Evolutionary conservation across 306 rosid genomes (phyloP).

Genomic region (Dalbergia cochinchinensis): DNA sequence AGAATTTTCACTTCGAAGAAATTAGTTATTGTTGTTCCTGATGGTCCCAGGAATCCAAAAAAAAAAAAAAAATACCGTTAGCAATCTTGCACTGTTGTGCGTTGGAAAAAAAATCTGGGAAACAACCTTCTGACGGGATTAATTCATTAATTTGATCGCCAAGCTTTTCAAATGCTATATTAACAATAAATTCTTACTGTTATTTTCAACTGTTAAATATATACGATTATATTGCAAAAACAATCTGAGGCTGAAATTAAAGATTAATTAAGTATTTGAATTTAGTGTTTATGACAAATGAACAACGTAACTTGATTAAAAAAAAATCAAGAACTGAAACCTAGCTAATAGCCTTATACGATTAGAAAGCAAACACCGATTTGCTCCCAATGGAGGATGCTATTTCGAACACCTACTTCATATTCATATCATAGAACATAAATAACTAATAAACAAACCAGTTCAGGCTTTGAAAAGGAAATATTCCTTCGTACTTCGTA

Average conservation of each 20-base stretch:
- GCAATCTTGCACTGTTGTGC: background rate
- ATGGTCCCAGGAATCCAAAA: too few relatives aligned
- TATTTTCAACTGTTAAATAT: background rate
- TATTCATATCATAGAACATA: background rate
- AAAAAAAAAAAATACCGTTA: background rate
- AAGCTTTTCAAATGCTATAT: too few relatives aligned
- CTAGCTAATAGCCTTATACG: background rate
- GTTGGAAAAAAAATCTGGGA: too few relatives aligned
- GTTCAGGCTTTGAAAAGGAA: slow-evolving; percentile 25
- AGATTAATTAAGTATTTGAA: background rate
- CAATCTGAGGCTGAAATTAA: background rate
- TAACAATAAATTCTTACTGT: too few relatives aligned
- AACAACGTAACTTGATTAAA: background rate
- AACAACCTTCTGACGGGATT: too few relatives aligned
- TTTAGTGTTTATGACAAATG: background rate
- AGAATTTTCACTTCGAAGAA: too few relatives aligned
- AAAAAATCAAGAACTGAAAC: background rate
- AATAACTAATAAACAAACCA: slow-evolving; percentile 4
- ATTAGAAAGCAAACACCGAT: background rate
- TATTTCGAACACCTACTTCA: background rate
- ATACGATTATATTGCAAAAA: background rate
- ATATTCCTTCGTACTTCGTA: slow-evolving; percentile 26
- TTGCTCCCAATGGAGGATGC: background rate
- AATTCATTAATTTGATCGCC: too few relatives aligned
- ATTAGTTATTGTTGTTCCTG: too few relatives aligned